phyloP scores from a whole-genome alignment of 176 grass and related monocot genomes.

The Stipa capillata region DNA sequence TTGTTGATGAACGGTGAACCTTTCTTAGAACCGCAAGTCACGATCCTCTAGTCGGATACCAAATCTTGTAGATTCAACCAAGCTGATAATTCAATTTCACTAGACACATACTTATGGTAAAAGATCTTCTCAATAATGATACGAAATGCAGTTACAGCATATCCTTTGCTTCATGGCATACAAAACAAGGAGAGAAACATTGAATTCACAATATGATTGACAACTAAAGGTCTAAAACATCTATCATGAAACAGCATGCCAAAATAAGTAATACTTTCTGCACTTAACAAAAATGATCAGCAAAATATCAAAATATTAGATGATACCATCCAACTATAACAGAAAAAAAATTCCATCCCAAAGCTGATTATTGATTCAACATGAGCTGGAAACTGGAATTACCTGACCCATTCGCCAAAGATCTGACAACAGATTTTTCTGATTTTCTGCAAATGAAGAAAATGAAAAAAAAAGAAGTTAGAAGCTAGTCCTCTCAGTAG shows the following conservation, averaged over 20 bases:
- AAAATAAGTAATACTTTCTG: neutral
- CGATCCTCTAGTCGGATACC: neutral
- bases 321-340: slow-evolving; percentile 2
- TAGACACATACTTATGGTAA: neutral
- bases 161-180: neutral
- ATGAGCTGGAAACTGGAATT: slow-evolving; percentile 22
- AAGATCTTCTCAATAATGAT: neutral
- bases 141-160: neutral
- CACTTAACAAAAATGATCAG: neutral
- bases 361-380: slow-evolving; percentile 13
- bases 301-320: neutral
- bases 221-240: neutral
- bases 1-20: neutral
- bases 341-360: neutral
- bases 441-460: slow-evolving; percentile 51
- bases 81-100: neutral
- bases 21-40: neutral
- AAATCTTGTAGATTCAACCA: neutral
- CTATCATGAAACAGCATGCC: neutral
- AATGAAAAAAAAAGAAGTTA: neutral
- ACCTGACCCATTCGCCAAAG: slow-evolving; percentile 84
- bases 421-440: slow-evolving; percentile 93
- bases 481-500: neutral
- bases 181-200: neutral
- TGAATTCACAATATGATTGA: neutral